Base-by-base conservation (phyloP, 768 basidiomycete genomes). In the Sarcodon aspratus region DNA sequence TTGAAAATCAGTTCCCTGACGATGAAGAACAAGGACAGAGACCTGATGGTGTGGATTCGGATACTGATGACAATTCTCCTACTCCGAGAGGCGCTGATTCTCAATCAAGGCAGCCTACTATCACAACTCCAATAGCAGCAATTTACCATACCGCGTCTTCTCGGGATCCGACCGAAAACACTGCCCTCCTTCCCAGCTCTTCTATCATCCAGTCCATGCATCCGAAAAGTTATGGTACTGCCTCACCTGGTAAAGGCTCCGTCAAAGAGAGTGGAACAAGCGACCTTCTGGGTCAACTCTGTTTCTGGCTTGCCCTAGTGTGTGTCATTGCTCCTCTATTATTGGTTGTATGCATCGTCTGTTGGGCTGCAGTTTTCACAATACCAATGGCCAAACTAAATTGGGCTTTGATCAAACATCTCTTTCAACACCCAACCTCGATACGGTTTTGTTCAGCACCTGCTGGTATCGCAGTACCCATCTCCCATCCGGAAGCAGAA, bases 381-480 rank as follows among this genome's bases (percentile, higher is more conserved):
- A 87, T 99, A 54, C 96, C 96, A 3, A 99, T 99, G 96, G 96
- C 94, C 33, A 95, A 86, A 63, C 75, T 99, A 46, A 90, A 82
- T 56, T 98, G 95, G 95, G 89, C 80, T n/a, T 75, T 99, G 40
- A 74, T 98, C 60, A 80, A 82, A 43, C 76, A 88, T 62, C 73
- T 99, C 46, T 81, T 83, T 59, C 65, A 73, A 47, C 81, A 83
- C 52, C 93, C 96, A 0, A 81, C 82, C 32, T 74, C 75, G 36
- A 85, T 99, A 55, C 88, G 95, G 48, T 98, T 99, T 70, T 93
- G 93, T 55, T 79, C 92, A 3, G 85, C 96, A 8, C 93, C 86
- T 0, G 74, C 80, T 11, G 69, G 79, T 6, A 75, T 90, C 9
- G 76, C 85, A 44, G 71, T 85, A 36, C 58, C 73, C 7, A 36